Conservation (phyloP, 257 asterid genomes). For the Jacaranda copaia region DNA sequence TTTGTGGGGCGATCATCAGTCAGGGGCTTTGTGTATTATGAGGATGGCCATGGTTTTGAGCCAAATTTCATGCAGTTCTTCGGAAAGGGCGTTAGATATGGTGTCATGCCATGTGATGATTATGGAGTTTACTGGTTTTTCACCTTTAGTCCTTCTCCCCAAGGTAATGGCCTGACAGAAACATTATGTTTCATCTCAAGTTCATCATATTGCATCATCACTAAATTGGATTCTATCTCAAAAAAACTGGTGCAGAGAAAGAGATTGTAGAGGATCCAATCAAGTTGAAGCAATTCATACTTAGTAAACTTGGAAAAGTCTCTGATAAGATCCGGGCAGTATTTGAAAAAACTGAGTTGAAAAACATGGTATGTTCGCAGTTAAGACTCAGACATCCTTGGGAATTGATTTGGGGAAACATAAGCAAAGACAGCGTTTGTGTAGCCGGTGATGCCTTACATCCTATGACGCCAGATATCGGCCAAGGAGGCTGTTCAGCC, state of each 20-base stretch:
- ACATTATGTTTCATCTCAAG: background rate
- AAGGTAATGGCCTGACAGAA: conserved; percentile 27
- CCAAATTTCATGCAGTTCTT: conserved; percentile 43
- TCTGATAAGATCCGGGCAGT: conserved; percentile 29
- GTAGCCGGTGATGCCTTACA: conserved; percentile 52
- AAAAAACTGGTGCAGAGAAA: conserved; percentile 37
- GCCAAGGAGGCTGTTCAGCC: conserved; percentile 52
- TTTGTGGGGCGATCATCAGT: conserved; percentile 44
- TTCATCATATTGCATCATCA: background rate
- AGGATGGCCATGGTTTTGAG: conserved; percentile 50
- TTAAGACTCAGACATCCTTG: conserved; percentile 50
- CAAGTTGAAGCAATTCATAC: conserved; percentile 44
- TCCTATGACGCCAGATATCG: conserved; percentile 56
- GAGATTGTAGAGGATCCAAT: conserved; percentile 38
- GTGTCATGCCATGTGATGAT: conserved; percentile 52
- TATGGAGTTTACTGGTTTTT: conserved; percentile 53
- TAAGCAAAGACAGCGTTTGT: conserved; percentile 43
- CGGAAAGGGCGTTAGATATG: conserved; percentile 53
- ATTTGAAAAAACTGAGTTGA: conserved; percentile 36
- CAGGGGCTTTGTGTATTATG: conserved; percentile 42
- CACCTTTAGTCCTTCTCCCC: conserved; percentile 41
- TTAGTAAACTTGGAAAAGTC: conserved; percentile 44
- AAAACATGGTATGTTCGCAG: conserved; percentile 35
- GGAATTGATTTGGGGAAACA: conserved; percentile 49
- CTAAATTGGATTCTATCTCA: background rate